phyloP scores from a whole-genome alignment of 495 filamentous ascomycete genomes.

The Annulohypoxylon stygium region DNA sequence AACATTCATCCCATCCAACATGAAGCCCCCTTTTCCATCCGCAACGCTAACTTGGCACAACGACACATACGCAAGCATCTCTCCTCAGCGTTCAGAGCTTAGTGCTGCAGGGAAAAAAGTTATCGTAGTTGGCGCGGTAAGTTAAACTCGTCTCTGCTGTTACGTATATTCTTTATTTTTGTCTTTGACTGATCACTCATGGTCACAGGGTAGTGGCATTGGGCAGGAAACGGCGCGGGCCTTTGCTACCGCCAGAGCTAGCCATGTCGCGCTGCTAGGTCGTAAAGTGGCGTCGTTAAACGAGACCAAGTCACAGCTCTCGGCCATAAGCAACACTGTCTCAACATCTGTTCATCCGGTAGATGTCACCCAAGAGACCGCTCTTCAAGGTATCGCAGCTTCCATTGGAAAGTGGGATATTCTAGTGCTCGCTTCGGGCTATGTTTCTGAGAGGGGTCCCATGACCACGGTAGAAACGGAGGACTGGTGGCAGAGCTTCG shows the following conservation, averaged over 20 bases:
- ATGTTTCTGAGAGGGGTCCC: not conserved
- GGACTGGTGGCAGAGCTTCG: not conserved
- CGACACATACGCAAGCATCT: not conserved
- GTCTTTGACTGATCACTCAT: not conserved
- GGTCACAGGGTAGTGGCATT: not conserved
- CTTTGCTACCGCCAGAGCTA: not conserved
- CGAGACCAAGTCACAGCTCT: not conserved
- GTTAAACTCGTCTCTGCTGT: not conserved
- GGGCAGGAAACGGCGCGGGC: not conserved
- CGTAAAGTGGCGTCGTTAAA: not conserved
- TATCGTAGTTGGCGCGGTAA: not conserved
- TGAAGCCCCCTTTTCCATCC: not conserved
- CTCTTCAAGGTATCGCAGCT: not conserved
- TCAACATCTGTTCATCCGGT: not conserved
- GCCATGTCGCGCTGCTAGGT: not conserved
- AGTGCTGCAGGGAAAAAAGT: not conserved
- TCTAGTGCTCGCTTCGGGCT: not conserved
- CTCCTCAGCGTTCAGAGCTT: not conserved
- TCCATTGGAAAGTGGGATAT: not conserved
- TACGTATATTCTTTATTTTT: not conserved
- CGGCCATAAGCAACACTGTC: not conserved
- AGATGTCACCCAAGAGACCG: not conserved
- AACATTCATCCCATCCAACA: not conserved
- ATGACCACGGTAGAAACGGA: not conserved
- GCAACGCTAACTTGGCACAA: not conserved